Evolutionary conservation across 176 grass and related monocot genomes (phyloP).

Genomic region (Musa schizocarpa): DNA sequence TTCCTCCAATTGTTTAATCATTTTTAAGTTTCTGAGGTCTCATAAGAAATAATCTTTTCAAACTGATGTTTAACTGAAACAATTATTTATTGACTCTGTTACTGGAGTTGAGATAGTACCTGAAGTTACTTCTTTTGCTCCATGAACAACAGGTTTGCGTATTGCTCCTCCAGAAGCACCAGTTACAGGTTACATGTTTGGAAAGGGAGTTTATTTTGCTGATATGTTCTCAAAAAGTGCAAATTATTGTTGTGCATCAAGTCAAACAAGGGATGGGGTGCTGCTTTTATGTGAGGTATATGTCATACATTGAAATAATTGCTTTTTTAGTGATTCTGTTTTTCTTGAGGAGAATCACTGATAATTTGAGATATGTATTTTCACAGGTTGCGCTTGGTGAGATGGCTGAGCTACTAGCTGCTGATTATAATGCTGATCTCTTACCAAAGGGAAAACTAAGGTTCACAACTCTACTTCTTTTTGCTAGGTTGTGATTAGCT

Average conservation of each 20-base stretch:
- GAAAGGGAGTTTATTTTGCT: constrained; percentile 87
- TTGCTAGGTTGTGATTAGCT: neutral
- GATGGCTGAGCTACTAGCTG: constrained; percentile 57
- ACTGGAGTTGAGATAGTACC: neutral
- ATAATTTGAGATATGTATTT: constrained; percentile 9
- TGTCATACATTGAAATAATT: neutral
- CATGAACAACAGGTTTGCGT: constrained; percentile 52
- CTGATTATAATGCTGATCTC: constrained; percentile 67
- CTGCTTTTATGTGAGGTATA: constrained; percentile 76
- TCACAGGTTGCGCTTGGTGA: constrained; percentile 83
- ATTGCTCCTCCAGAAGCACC: constrained; percentile 97
- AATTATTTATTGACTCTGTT: neutral
- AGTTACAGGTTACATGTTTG: constrained; percentile 92
- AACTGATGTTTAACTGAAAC: no score
- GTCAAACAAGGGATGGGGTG: constrained; percentile 62
- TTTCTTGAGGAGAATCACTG: neutral
- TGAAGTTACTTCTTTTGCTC: neutral
- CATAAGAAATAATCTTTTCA: neutral
- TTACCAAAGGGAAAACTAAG: constrained; percentile 82
- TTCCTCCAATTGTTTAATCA: neutral
- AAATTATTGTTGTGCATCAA: constrained; percentile 80
- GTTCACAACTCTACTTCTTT: constrained; percentile 22
- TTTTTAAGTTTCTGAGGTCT: neutral
- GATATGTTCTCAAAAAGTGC: constrained; percentile 99
- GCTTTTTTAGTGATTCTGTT: neutral